Base-by-base conservation (phyloP, 2,329 filamentous ascomycete genomes). In the Hortaea werneckii region DNA sequence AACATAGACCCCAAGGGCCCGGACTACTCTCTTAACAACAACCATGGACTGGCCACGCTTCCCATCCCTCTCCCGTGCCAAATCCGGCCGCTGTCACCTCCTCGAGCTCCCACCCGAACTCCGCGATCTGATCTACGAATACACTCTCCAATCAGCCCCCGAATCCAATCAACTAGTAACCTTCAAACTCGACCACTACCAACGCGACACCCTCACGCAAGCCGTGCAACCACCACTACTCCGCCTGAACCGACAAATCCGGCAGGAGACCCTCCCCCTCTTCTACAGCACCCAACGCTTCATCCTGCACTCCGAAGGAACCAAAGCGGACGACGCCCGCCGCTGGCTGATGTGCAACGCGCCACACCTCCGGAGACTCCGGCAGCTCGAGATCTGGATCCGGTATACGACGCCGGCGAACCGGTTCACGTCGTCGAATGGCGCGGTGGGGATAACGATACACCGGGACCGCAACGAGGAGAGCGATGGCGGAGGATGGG, bases 211-310 rank as follows among this genome's bases (percentile, higher is more conserved):
- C 48, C 59, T 58, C 42, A 29, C 44, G 3, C 46, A 54, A 28
- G 57, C 59, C 2, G 46, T 42, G 4, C 59, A 60, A 46, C 58
- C 61, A 5, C 43, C 57, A 6, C 45, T 63, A 29, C 56, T 57
- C 12, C 42, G 48, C 8, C 56, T 60, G 7, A 58, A 46, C 40
- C 50, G 54, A 11, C 58, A 59, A 38, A 37, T 62, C 8, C 54
- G 60, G 6, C 37, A 30, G 2, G 61, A 64, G 47, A 51, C 42
- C 5, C 42, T 63, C 6, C 58, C 59, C 2, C 34, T 60, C 1
- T 62, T 50, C 50, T 64, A 60, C 47, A 52, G 52, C 35, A 47
- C 44, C 49, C 61, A 62, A 42, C 43, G 48, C 29, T 61, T 63
- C 47, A 47, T 61, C 13, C 41, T 63, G 2, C 58, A 61, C 46